Percentiles rank a stretch among this genome's conserved stretches.
phyloP scores from a whole-genome alignment of 2,329 filamentous ascomycete genomes.

The Chaetomiaceae sp. region DNA sequence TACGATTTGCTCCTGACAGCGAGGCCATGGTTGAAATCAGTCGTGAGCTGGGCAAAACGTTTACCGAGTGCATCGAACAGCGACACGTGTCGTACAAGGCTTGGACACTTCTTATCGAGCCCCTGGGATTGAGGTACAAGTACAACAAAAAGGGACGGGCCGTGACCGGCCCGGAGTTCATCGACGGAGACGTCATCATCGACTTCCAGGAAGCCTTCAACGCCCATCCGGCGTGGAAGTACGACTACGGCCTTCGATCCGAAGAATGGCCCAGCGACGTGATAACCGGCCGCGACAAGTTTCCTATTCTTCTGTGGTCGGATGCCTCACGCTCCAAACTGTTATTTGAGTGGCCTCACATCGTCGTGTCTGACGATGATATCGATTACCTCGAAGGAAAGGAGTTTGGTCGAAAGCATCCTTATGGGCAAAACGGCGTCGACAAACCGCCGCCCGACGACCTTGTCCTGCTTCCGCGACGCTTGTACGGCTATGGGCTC shows the following conservation, averaged over 20 bases:
- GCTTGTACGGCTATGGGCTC: neutral
- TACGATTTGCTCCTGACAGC: neutral
- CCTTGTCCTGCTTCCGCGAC: neutral
- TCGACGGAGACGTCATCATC: constrained; percentile 4
- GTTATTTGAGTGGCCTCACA: neutral
- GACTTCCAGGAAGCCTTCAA: constrained; percentile 1
- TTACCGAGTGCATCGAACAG: neutral
- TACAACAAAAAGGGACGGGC: neutral
- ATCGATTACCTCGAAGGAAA: constrained; percentile 1
- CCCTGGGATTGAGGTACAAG: neutral
- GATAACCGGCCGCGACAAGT: neutral
- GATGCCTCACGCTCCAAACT: neutral
- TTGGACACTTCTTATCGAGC: neutral
- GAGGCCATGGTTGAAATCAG: neutral
- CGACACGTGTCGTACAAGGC: neutral
- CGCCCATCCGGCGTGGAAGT: constrained; percentile 1
- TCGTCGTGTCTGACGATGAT: neutral
- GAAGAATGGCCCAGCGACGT: neutral
- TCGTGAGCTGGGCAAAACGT: neutral
- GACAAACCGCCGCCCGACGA: neutral
- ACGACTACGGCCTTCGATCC: neutral
- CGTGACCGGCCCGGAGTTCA: neutral
- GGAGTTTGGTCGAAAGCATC: neutral
- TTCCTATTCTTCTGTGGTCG: neutral
- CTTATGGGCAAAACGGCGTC: neutral